phyloP scores from a whole-genome alignment of 2,329 filamentous ascomycete species.

The Talaromyces rugulosus region DNA sequence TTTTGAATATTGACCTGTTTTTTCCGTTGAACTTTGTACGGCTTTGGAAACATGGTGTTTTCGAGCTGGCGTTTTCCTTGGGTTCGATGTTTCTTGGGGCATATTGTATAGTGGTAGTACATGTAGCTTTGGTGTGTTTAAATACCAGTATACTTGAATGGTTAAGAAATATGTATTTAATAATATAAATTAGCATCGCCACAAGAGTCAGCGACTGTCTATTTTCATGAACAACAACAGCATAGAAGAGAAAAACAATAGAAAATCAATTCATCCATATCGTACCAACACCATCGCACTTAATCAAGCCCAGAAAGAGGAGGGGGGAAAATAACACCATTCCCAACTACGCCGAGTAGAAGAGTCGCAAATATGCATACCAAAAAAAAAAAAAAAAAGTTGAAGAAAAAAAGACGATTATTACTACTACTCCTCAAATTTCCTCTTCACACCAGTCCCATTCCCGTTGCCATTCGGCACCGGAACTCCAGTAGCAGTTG shows the following conservation, averaged over 20 bases:
- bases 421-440: conserved; percentile 32
- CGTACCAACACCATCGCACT: not conserved
- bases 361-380: not conserved
- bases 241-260: not conserved
- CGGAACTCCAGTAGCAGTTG: conserved; percentile 19
- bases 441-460: conserved; percentile 36
- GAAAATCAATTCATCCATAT: not conserved
- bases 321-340: not conserved
- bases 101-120: not conserved
- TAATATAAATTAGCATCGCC: not conserved
- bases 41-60: not conserved
- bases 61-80: not conserved
- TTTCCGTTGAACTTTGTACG: too few species aligned
- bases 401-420: not conserved
- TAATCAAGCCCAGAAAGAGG: not conserved
- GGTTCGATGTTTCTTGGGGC: not conserved
- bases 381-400: not conserved
- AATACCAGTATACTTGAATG: not conserved
- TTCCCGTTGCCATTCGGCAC: conserved; percentile 16
- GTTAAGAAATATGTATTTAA: not conserved
- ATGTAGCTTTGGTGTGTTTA: not conserved
- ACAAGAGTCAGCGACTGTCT: not conserved
- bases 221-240: not conserved
- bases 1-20: conserved; percentile 80
- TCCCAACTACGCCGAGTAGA: not conserved